phyloP scores from a whole-genome alignment of 164 flowering plant species.

The Malania oleifera region DNA sequence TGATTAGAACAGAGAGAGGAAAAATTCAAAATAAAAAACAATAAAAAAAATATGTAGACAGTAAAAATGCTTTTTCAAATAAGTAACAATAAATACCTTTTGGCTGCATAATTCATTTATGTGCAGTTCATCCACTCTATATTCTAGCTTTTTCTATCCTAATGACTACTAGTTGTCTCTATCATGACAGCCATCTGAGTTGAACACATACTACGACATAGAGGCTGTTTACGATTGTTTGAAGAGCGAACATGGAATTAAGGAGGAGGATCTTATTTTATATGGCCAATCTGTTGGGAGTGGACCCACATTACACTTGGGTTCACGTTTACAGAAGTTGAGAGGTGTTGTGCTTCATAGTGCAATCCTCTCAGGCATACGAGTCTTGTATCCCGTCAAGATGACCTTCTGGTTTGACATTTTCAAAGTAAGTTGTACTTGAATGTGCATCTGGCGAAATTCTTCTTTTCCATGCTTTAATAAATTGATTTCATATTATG shows the following conservation, averaged over 20 bases:
- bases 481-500: constrained; percentile 8
- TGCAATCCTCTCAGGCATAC: constrained; percentile 86
- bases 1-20: no score
- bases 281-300: constrained; percentile 98
- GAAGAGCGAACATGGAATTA: constrained; percentile 67
- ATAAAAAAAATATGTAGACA: no score
- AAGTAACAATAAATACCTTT: no score
- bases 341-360: constrained; percentile 90
- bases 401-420: constrained; percentile 96
- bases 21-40: no score
- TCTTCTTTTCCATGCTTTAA: constrained; percentile 3
- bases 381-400: constrained; percentile 84
- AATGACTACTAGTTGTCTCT: constrained; percentile 5
- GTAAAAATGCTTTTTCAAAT: no score
- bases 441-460: not conserved
- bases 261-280: constrained; percentile 76
- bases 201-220: constrained; percentile 87
- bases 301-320: constrained; percentile 89
- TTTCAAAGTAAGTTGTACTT: constrained; percentile 57
- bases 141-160: not conserved
- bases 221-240: constrained; percentile 88
- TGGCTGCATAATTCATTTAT: not conserved
- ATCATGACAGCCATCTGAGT: constrained; percentile 65
- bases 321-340: constrained; percentile 50
- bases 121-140: not conserved